Evolutionary conservation across 306 rosid genomes (phyloP).

Genomic region (Medicago arabica): DNA sequence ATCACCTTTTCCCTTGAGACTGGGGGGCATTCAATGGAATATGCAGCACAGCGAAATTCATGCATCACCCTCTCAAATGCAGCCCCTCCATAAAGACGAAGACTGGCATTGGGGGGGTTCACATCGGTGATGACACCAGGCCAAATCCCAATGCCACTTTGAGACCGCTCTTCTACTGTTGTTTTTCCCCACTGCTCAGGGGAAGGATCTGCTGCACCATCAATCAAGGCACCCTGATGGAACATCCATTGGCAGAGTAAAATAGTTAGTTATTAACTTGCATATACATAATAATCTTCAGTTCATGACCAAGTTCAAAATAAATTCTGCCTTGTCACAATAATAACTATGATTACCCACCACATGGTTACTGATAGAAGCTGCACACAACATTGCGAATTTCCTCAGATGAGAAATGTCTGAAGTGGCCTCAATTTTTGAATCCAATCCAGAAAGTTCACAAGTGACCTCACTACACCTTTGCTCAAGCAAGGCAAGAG

Average conservation of each 20-base stretch:
- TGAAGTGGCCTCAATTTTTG: constrained; percentile 83
- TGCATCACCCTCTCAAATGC: constrained; percentile 98
- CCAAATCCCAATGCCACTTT: constrained; percentile 86
- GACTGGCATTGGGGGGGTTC: constrained; percentile 88
- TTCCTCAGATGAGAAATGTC: constrained; percentile 91
- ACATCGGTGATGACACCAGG: constrained; percentile 77
- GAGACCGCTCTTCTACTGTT: constrained; percentile 80
- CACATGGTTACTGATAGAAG: constrained; percentile 92
- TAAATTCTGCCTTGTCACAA: not conserved
- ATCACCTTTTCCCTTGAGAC: constrained; percentile 96
- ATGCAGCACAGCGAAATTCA: constrained; percentile 93
- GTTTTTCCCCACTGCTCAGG: constrained; percentile 99
- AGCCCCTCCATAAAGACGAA: constrained; percentile 96
- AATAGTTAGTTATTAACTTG: not conserved
- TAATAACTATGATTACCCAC: constrained; percentile 52
- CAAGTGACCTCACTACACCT: constrained; percentile 80
- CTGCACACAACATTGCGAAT: constrained; percentile 77
- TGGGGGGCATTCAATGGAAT: constrained; percentile 90
- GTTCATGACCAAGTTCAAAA: constrained; percentile 17
- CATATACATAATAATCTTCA: constrained; percentile 1
- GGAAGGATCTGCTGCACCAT: constrained; percentile 97
- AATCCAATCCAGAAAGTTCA: constrained; percentile 73
- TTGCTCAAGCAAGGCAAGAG: constrained; percentile 95
- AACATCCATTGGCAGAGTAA: constrained; percentile 41
- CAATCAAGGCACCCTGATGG: constrained; percentile 78